Conservation (phyloP, 139 green algal species). For the Zygnema circumcarinatum region DNA sequence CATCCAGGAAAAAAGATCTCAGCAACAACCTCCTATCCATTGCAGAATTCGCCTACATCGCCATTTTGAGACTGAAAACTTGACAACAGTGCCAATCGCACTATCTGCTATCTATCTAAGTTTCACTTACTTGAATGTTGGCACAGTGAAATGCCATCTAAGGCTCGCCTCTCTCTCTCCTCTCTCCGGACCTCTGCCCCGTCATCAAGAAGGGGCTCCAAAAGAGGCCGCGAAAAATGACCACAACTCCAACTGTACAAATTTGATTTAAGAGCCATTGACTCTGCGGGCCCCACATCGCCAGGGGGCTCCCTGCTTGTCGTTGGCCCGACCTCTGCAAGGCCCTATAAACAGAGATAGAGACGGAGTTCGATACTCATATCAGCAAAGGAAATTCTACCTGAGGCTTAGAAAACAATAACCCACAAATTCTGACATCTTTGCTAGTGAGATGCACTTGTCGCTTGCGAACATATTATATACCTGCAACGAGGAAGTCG, state of each 20-base stretch:
- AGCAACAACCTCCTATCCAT: background rate
- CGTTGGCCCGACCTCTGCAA: background rate
- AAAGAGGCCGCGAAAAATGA: constrained; percentile 44
- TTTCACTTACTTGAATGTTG: constrained; percentile 26
- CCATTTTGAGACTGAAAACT: no score
- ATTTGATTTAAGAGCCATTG: constrained; percentile 1
- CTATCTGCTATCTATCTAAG: no score
- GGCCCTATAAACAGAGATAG: background rate
- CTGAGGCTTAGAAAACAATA: no score
- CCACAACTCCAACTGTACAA: constrained; percentile 46
- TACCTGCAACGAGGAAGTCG: background rate
- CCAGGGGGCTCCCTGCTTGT: background rate
- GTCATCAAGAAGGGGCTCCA: constrained; percentile 24
- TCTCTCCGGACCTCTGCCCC: constrained; percentile 21
- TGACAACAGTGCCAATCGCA: no score
- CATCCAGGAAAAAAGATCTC: background rate
- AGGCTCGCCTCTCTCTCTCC: constrained; percentile 8
- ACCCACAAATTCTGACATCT: no score
- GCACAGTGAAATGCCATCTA: constrained; percentile 36
- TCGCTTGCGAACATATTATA: no score
- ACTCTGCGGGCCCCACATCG: background rate
- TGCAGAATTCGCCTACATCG: background rate
- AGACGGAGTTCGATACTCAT: background rate
- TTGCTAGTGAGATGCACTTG: no score
- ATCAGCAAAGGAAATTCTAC: background rate